Percentiles rank a stretch among this genome's conserved stretches.
These are phyloP conservation scores for Xylaria venustula DNA, from an alignment of 495 filamentous ascomycete genomes.

Conservation along the genomic window DNA sequence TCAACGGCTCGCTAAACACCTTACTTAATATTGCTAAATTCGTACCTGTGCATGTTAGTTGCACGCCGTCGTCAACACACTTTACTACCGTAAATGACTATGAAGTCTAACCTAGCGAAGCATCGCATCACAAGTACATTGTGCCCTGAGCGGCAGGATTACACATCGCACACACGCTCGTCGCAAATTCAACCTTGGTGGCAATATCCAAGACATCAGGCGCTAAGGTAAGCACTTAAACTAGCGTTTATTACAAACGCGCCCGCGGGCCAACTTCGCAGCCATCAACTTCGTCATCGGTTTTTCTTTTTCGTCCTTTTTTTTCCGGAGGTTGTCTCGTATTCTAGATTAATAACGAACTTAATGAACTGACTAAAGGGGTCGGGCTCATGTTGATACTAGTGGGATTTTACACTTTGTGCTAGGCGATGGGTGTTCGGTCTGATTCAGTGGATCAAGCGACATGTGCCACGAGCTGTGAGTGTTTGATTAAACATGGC, in stretches of 20 bases:
- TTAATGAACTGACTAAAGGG: too few relatives aligned
- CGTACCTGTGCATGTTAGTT: too few relatives aligned
- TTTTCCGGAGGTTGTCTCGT: neutral
- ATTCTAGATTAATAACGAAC: too few relatives aligned
- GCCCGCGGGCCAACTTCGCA: neutral
- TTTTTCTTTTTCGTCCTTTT: neutral
- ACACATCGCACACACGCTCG: too few relatives aligned
- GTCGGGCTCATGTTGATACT: neutral
- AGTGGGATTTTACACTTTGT: neutral
- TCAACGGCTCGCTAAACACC: too few relatives aligned
- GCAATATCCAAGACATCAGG: neutral
- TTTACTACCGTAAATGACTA: too few relatives aligned
- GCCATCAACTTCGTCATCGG: neutral
- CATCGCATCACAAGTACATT: too few relatives aligned
- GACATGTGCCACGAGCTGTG: slow-evolving; percentile 6
- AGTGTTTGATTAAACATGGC: neutral
- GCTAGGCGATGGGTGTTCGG: neutral
- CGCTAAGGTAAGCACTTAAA: too few relatives aligned
- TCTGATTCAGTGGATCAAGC: slow-evolving; percentile 4
- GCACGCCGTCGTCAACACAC: too few relatives aligned
- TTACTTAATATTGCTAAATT: too few relatives aligned
- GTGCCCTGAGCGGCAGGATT: too few relatives aligned
- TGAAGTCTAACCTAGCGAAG: too few relatives aligned
- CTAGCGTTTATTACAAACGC: neutral
- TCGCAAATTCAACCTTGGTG: slow-evolving; percentile 5